A percentile compares a stretch with the other conserved stretches of the same genome.
These are phyloP conservation scores for Gamarada debralockiae DNA, from an alignment of 495 filamentous ascomycete species.

Conservation along the genomic window DNA sequence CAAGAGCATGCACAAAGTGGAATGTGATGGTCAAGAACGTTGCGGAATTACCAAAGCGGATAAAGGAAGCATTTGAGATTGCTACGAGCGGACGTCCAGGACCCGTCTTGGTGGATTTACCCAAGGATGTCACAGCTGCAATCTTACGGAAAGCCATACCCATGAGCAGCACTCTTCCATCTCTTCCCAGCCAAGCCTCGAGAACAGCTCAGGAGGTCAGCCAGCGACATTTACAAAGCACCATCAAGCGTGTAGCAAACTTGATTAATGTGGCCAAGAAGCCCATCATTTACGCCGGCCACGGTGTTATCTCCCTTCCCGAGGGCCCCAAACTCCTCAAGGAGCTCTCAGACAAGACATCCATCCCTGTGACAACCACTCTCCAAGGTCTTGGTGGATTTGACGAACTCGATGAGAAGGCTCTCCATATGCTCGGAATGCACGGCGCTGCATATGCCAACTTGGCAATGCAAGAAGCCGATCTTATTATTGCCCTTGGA, in stretches of 20 bases:
- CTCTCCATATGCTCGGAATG: slow-evolving; percentile 81
- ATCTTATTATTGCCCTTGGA: slow-evolving; percentile 73
- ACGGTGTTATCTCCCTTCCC: slow-evolving; percentile 60
- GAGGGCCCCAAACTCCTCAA: slow-evolving; percentile 64
- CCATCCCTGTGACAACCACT: slow-evolving; percentile 74
- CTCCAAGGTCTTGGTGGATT: slow-evolving; percentile 76
- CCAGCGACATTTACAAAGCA: slow-evolving; percentile 49
- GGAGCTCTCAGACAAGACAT: slow-evolving; percentile 66
- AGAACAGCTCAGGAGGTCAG: slow-evolving; percentile 57
- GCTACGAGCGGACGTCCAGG: slow-evolving; percentile 72
- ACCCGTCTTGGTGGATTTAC: slow-evolving; percentile 76
- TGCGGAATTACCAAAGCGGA: slow-evolving; percentile 70
- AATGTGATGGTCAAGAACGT: slow-evolving; percentile 81
- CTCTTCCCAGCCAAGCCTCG: slow-evolving; percentile 66
- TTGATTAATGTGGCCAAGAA: slow-evolving; percentile 73
- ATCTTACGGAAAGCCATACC: slow-evolving; percentile 66
- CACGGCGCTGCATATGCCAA: slow-evolving; percentile 78
- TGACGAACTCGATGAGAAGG: slow-evolving; percentile 72
- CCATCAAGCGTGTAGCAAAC: slow-evolving; percentile 59
- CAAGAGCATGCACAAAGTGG: slow-evolving; percentile 78
- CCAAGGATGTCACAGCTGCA: slow-evolving; percentile 73
- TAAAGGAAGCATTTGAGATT: slow-evolving; percentile 85
- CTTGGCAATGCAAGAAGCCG: slow-evolving; percentile 74
- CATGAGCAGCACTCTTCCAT: slow-evolving; percentile 56
- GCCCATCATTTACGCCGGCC: slow-evolving; percentile 73